Conservation (phyloP, 352 stramenopile species). For the Pythium periplocum region DNA sequence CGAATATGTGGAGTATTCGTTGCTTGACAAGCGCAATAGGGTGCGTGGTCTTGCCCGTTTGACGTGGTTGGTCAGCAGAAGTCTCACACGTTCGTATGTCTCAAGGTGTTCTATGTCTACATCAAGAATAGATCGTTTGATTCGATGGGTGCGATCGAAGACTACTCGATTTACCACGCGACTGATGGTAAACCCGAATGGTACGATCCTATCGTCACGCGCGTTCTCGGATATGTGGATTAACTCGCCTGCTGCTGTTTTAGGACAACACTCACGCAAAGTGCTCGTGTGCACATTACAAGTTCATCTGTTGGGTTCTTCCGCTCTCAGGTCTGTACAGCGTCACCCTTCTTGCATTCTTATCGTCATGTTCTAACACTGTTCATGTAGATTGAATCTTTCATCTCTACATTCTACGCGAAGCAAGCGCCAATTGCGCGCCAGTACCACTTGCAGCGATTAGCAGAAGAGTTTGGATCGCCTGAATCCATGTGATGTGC, state of each 20-base stretch:
- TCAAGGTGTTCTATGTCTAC: constrained; percentile 75
- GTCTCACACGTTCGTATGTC: background rate
- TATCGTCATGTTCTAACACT: background rate
- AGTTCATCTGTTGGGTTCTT: constrained; percentile 73
- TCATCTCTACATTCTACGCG: constrained; percentile 63
- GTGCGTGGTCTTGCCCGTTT: constrained; percentile 24
- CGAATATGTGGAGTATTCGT: constrained; percentile 71
- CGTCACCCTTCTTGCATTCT: background rate
- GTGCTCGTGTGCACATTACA: constrained; percentile 61
- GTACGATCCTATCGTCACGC: constrained; percentile 17
- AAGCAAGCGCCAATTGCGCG: constrained; percentile 57
- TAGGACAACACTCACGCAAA: constrained; percentile 70
- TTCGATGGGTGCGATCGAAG: constrained; percentile 62
- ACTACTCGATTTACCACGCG: constrained; percentile 54
- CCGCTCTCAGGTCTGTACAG: constrained; percentile 41
- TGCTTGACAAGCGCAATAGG: constrained; percentile 66
- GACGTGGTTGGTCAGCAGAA: background rate
- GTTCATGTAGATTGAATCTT: constrained; percentile 49
- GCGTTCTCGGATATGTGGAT: no score
- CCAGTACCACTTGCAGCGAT: constrained; percentile 49
- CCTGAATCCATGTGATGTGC: constrained; percentile 3
- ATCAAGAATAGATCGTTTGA: constrained; percentile 70
- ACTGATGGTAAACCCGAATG: constrained; percentile 32
- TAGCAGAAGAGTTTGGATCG: constrained; percentile 55
- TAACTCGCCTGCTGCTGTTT: background rate